These are phyloP conservation scores for Colletotrichum costaricense DNA, from an alignment of 2,329 filamentous ascomycete genomes.

Conservation along the genomic window DNA sequence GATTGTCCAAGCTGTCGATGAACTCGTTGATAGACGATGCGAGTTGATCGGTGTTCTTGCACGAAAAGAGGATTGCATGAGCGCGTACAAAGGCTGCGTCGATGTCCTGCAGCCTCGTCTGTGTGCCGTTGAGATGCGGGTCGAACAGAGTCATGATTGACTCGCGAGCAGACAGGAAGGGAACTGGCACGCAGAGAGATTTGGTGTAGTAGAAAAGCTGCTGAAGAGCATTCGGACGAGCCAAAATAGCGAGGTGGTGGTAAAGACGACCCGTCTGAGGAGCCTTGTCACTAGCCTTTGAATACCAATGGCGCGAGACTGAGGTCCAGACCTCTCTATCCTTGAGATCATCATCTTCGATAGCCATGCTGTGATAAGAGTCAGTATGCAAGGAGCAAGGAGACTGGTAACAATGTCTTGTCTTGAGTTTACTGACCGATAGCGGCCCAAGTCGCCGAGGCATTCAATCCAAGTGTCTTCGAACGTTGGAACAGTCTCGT, in stretches of 20 bases:
- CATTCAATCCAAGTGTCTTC: conserved; percentile 95
- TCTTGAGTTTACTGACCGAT: conserved; percentile 50
- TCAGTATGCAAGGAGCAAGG: neutral
- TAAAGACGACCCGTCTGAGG: conserved; percentile 84
- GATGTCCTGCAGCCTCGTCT: neutral
- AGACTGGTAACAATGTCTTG: too few relatives aligned
- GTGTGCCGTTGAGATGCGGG: conserved; percentile 54
- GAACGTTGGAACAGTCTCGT: conserved; percentile 86
- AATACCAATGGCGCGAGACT: conserved; percentile 87
- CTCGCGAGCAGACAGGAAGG: conserved; percentile 77
- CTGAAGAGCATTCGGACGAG: conserved; percentile 74
- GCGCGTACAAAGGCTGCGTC: neutral
- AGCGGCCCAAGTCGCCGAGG: conserved; percentile 85
- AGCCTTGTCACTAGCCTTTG: conserved; percentile 80
- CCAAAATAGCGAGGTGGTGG: conserved; percentile 87
- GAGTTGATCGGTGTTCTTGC: neutral
- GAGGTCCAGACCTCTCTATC: conserved; percentile 85
- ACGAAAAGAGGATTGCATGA: neutral
- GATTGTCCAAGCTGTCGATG: conserved; percentile 62
- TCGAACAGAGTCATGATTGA: conserved; percentile 78
- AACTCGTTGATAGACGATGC: conserved; percentile 48
- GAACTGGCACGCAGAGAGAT: conserved; percentile 74
- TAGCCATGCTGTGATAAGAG: conserved; percentile 73
- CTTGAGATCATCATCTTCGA: conserved; percentile 82
- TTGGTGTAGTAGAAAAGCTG: conserved; percentile 81